Evolutionary conservation across 2,329 filamentous ascomycete genomes (phyloP).

Genomic region (Monilinia vaccinii-corymbosi): DNA sequence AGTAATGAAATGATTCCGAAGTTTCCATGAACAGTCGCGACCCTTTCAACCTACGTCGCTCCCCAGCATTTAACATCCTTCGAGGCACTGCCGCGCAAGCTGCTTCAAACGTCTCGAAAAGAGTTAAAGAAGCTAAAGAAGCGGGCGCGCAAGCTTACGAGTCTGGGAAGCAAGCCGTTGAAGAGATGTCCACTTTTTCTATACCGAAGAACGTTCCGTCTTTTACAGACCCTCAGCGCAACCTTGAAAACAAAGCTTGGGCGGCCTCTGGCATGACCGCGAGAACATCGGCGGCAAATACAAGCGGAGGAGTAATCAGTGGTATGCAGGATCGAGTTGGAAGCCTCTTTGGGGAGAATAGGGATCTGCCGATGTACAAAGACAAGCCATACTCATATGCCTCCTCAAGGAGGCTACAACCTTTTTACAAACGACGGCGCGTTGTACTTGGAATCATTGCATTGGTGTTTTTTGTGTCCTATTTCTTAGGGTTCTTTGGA

Average conservation of each 20-base stretch:
- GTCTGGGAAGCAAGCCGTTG: constrained; percentile 32
- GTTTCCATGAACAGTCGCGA: constrained; percentile 32
- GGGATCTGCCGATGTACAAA: constrained; percentile 87
- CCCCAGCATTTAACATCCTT: constrained; percentile 42
- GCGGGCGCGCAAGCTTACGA: constrained; percentile 41
- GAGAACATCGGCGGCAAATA: constrained; percentile 27
- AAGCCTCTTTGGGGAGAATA: constrained; percentile 51
- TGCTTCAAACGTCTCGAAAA: constrained; percentile 37
- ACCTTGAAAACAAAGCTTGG: constrained; percentile 60
- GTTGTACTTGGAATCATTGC: constrained; percentile 43
- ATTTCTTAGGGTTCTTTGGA: constrained; percentile 57
- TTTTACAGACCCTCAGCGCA: constrained; percentile 55
- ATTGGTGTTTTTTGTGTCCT: constrained; percentile 50
- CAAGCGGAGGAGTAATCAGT: constrained; percentile 34
- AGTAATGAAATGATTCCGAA: constrained; percentile 20
- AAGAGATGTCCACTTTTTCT: constrained; percentile 52
- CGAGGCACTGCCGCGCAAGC: constrained; percentile 39
- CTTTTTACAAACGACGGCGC: constrained; percentile 57
- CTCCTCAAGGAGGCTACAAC: constrained; percentile 47
- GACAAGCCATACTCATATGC: constrained; percentile 85
- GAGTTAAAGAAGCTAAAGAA: constrained; percentile 42
- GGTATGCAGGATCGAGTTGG: constrained; percentile 54
- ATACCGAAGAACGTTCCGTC: constrained; percentile 62
- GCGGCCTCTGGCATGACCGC: constrained; percentile 39
- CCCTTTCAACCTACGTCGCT: constrained; percentile 31